Evolutionary conservation across 345 rosid genomes (phyloP), one percentile per base, ranked within the genome.

Genomic region (Gossypium thurberi): DNA sequence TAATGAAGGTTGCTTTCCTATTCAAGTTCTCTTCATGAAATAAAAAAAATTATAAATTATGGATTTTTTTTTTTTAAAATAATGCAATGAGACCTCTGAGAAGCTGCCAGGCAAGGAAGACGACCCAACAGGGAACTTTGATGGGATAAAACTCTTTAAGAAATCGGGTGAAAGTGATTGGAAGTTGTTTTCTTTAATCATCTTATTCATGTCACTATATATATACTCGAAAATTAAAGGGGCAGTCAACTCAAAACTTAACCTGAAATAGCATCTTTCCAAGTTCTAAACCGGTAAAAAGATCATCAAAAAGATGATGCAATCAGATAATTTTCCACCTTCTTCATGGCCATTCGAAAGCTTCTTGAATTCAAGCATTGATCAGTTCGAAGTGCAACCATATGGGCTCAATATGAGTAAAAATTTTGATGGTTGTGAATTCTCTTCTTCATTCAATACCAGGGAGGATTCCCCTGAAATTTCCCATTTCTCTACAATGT

Each of bases 331-430:
- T 59, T 42, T 77, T 12, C 72, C 64, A 21, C 71, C 83, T n/a
- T 79, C 83, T n/a, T 78, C 84, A 8, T 84, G 83, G 83, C 80
- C 81, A 28, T 71, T 75, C 42, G 66, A 72, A 68, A 21, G 42
- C 28, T 37, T 70, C 73, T 43, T 76, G 3, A 57, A 75, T 74
- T 58, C 80, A 76, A 21, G 46, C 62, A 17, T 67, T 69, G 77
- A 78, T 72, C 73, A 71, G 26, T 12, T 58, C 42, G 73, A 23
- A 6, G 40, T 33, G 40, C 40, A 33, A 33, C 42, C 17, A 8
- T 76, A 48, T 28, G 66, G 58, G 12, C 11, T 61, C 13, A 50
- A 58, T 43, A 50, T 73, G 59, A 75, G 74, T 73, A 68, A 43
- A 23, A 55, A 67, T 65, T 42, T 48, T 42, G 56, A 75, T 52